A percentile compares a stretch with the other conserved stretches of the same genome.
phyloP scores from a whole-genome alignment of 2,329 filamentous ascomycete species.

The Talaromyces verruculosus region DNA sequence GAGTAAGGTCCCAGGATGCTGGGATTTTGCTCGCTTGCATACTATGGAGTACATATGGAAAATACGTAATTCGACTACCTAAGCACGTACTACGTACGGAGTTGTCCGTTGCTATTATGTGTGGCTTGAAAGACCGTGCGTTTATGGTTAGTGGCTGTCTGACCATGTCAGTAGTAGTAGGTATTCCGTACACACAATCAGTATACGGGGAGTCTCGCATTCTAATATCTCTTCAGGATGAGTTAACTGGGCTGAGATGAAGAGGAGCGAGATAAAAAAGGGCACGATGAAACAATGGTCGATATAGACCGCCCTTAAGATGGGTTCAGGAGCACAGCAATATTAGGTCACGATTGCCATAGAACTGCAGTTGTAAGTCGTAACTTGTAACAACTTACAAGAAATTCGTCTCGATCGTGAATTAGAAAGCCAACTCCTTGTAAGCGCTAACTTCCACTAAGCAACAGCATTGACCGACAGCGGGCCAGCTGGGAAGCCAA shows the following conservation, averaged over 20 bases:
- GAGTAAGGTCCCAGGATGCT: slow-evolving; percentile 21
- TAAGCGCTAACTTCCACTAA: background rate
- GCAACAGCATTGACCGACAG: background rate
- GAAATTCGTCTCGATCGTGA: background rate
- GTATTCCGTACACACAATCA: background rate
- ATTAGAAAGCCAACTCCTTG: background rate
- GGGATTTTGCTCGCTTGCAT: slow-evolving; percentile 17
- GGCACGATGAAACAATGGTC: background rate
- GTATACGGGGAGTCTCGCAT: slow-evolving; percentile 3
- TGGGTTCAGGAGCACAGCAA: no score
- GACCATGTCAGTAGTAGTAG: background rate
- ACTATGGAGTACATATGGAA: background rate
- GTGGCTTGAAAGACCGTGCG: slow-evolving; percentile 3
- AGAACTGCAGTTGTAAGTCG: background rate
- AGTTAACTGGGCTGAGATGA: background rate
- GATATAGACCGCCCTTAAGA: background rate
- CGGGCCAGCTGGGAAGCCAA: background rate
- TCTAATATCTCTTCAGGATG: background rate
- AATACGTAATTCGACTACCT: background rate
- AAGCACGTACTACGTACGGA: background rate
- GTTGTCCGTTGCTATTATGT: background rate
- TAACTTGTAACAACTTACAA: background rate
- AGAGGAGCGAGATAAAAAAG: background rate
- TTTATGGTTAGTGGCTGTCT: background rate
- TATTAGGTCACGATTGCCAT: background rate